These are phyloP conservation scores for Fraxinus velutina DNA, from an alignment of 305 asterid genomes.

Conservation along the genomic window DNA sequence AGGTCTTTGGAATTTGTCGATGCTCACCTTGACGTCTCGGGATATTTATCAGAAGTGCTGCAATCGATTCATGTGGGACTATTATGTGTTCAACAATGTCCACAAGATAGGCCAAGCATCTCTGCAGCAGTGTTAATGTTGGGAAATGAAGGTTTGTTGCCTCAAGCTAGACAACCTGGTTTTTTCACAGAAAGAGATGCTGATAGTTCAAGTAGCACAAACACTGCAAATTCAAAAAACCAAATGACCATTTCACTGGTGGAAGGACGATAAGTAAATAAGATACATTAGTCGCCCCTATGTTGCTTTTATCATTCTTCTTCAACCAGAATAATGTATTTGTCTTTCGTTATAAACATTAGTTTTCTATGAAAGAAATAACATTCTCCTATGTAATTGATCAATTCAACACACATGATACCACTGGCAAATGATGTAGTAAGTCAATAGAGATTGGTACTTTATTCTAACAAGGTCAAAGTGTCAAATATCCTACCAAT, in stretches of 20 bases:
- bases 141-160: background rate
- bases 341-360: background rate
- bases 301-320: background rate
- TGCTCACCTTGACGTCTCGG: background rate
- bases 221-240: background rate
- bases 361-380: background rate
- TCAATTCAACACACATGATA: no score
- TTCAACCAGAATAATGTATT: background rate
- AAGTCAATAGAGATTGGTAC: background rate
- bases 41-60: background rate
- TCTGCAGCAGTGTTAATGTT: background rate
- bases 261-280: background rate
- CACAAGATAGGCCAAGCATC: background rate
- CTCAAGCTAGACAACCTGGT: background rate
- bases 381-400: background rate
- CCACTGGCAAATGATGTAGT: background rate
- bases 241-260: background rate
- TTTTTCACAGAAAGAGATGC: background rate
- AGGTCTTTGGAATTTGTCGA: background rate
- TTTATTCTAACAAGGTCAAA: background rate
- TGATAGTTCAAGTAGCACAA: conserved; percentile 10
- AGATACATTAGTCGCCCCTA: background rate
- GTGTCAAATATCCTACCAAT: background rate
- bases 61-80: background rate
- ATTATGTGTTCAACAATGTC: background rate